Evolutionary conservation across 2,329 filamentous ascomycete genomes (phyloP), one percentile per base, ranked within the genome.

Genomic region (Claviceps sp.): DNA sequence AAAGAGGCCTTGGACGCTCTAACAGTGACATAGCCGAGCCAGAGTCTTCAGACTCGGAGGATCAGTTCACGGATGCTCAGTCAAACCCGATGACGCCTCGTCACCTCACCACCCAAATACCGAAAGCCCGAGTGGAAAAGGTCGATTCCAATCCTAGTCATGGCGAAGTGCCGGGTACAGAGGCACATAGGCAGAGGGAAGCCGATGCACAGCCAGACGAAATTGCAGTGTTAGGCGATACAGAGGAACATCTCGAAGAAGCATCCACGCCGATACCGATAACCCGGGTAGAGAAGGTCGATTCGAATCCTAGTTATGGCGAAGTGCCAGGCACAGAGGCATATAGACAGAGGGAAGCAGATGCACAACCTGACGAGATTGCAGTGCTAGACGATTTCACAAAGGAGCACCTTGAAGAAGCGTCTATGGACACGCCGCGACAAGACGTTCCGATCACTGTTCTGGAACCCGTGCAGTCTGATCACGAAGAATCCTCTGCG

Each of bases 21-120:
- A 56, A 68, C 58, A 49, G 50, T 36, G 38, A 24, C 22, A 38
- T 44, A 65, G 65, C 64, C 67, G 76, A 77, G 45, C 42, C 53
- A 42, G 53, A 55, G 54, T 72, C 71, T 34, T 82, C 81, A 48
- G 82, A 84, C 56, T 83, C 79, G 30, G 82, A 85, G 46, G 82
- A 85, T 58, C 82, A 85, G 67, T 85, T 83, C 65, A 84, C 78
- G 49, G 82, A 85, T 63, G 81, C 82, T 37, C 77, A 77, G 51
- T 82, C 79, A 37, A 74, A 66, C 52, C 70, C 62, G 53, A 66
- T 60, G 58, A 76, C 66, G 62, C 70, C 67, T 8, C 67, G 30
- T 9, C 30, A 65, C 5, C 60, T 65, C 42, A 65, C 62, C 55
- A 77, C 76, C 14, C 76, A 78, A 20, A 74, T 81, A 51, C 80